These are phyloP conservation scores for Diaporthe sp. DNA, from an alignment of 2,329 filamentous ascomycete genomes.

Conservation along the genomic window DNA sequence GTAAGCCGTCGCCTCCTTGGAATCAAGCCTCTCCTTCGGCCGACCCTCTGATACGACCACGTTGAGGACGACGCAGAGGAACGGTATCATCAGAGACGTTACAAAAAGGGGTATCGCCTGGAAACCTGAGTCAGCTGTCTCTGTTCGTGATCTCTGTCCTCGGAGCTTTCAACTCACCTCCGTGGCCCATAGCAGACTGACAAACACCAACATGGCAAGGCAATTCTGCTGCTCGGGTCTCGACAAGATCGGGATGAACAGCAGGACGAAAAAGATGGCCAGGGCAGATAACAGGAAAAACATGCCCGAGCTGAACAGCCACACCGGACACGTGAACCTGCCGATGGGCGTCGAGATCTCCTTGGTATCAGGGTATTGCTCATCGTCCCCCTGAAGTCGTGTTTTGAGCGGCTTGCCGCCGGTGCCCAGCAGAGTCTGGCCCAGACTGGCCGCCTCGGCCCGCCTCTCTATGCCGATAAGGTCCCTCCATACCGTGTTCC, in stretches of 20 bases:
- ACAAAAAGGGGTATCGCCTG: constrained; percentile 96
- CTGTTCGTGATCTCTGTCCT: neutral
- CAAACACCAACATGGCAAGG: constrained; percentile 90
- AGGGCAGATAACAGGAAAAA: constrained; percentile 79
- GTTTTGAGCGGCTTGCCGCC: constrained; percentile 75
- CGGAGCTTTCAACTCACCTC: constrained; percentile 67
- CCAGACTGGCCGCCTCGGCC: constrained; percentile 92
- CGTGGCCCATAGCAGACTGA: constrained; percentile 95
- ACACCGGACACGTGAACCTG: constrained; percentile 78
- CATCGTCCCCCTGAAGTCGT: constrained; percentile 86
- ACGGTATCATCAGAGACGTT: constrained; percentile 92
- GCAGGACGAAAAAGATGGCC: constrained; percentile 76
- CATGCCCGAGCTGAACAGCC: constrained; percentile 87
- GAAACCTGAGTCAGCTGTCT: neutral
- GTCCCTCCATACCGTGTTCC: constrained; percentile 98
- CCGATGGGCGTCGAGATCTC: constrained; percentile 85
- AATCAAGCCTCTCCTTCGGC: constrained; percentile 76
- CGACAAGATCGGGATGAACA: constrained; percentile 85
- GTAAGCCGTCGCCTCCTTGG: constrained; percentile 83
- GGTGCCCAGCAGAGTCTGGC: constrained; percentile 82
- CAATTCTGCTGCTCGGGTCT: constrained; percentile 95
- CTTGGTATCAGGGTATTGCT: constrained; percentile 69
- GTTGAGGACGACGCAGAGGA: constrained; percentile 86
- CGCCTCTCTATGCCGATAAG: constrained; percentile 98
- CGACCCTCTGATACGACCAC: constrained; percentile 82